phyloP scores from a whole-genome alignment of 2,329 filamentous ascomycete species.

The Paraphaeosphaeria minitans region DNA sequence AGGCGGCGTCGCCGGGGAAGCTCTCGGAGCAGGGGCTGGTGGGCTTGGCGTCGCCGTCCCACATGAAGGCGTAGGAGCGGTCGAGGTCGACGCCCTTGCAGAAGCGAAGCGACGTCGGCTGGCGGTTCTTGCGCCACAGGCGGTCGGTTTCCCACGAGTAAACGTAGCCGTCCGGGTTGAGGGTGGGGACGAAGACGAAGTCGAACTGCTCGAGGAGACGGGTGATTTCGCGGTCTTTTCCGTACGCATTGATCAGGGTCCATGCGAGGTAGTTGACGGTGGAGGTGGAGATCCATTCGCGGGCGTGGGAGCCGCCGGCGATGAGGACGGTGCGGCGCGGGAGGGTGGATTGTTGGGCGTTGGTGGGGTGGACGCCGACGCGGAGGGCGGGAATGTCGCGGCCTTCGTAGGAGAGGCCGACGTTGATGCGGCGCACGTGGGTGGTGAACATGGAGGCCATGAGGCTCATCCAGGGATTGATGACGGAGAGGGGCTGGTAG shows the following conservation, averaged over 20 bases:
- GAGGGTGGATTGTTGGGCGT: constrained; percentile 51
- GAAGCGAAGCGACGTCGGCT: constrained; percentile 79
- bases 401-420: constrained; percentile 88
- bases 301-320: constrained; percentile 84
- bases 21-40: constrained; percentile 89
- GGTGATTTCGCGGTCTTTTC: constrained; percentile 71
- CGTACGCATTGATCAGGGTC: constrained; percentile 82
- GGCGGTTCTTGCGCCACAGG: constrained; percentile 92
- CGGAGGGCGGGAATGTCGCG: constrained; percentile 83
- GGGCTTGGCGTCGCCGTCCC: constrained; percentile 68
- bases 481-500: constrained; percentile 86
- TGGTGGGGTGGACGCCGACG: constrained; percentile 67
- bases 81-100: constrained; percentile 91
- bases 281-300: constrained; percentile 95
- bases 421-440: constrained; percentile 72
- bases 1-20: constrained; percentile 81
- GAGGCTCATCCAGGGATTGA: constrained; percentile 89
- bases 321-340: constrained; percentile 79
- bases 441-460: constrained; percentile 88
- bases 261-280: constrained; percentile 92
- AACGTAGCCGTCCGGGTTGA: constrained; percentile 93
- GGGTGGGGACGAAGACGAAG: constrained; percentile 82
- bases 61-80: constrained; percentile 82
- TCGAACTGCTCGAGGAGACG: constrained; percentile 83
- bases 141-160: constrained; percentile 93